phyloP scores from a whole-genome alignment of 2,329 filamentous ascomycete genomes.

The Aspergillus proliferans region DNA sequence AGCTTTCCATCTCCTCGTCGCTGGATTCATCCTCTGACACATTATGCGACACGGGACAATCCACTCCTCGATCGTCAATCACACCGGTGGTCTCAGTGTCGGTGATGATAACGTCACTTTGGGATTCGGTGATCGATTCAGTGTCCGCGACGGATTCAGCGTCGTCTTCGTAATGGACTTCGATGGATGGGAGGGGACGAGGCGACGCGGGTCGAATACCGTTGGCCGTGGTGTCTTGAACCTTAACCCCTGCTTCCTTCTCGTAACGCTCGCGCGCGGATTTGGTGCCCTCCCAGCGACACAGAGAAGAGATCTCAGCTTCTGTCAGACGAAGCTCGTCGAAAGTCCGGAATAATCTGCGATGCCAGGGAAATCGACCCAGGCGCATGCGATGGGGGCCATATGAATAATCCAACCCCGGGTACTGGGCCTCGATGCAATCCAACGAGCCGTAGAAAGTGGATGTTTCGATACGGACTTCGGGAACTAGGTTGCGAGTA shows the following conservation, averaged over 20 bases:
- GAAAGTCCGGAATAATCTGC: constrained; percentile 55
- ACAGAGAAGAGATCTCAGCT: constrained; percentile 55
- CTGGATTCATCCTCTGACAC: constrained; percentile 36
- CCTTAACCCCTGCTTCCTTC: constrained; percentile 52
- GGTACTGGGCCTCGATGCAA: constrained; percentile 60
- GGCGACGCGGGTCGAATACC: constrained; percentile 49
- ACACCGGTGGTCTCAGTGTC: constrained; percentile 8
- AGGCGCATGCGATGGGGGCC: constrained; percentile 57
- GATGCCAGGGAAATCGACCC: constrained; percentile 56
- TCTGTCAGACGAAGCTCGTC: constrained; percentile 54
- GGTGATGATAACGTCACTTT: constrained; percentile 17
- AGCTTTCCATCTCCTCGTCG: constrained; percentile 45
- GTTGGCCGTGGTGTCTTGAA: constrained; percentile 57
- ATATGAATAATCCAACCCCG: constrained; percentile 59
- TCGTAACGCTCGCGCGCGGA: constrained; percentile 43
- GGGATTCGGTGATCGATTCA: constrained; percentile 16
- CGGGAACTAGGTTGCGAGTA: constrained; percentile 56
- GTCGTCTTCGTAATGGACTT: constrained; percentile 26
- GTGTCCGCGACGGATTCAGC: constrained; percentile 17
- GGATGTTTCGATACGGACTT: constrained; percentile 59
- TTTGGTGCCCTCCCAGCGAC: constrained; percentile 52
- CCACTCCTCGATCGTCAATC: constrained; percentile 19
- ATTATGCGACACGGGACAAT: constrained; percentile 14
- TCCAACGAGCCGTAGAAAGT: constrained; percentile 60
- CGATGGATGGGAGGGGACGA: constrained; percentile 24